These are phyloP conservation scores for Puccinia sorghi DNA, from an alignment of 1,284 basidiomycete species.

Conservation along the genomic window DNA sequence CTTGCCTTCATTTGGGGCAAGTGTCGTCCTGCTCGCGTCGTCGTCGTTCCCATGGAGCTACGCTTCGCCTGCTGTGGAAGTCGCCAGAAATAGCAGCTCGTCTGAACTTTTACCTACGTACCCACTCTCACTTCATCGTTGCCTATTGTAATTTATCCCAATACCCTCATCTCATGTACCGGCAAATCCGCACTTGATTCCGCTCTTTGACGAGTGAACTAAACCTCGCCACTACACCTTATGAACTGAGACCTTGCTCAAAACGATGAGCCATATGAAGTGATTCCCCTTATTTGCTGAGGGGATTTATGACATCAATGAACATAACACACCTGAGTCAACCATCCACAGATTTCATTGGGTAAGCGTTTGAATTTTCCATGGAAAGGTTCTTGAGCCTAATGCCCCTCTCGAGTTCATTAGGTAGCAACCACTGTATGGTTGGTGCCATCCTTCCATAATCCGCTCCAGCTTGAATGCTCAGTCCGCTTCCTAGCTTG, in stretches of 20 bases:
- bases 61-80: neutral
- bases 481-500: neutral
- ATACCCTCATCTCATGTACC: no score
- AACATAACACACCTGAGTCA: no score
- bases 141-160: no score
- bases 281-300: no score
- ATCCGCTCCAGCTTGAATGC: neutral
- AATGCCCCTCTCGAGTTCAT: neutral
- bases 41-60: neutral
- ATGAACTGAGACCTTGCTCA: no score
- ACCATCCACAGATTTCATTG: no score
- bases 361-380: neutral
- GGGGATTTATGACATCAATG: no score
- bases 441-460: neutral
- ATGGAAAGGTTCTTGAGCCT: neutral
- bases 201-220: no score
- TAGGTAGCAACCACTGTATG: neutral
- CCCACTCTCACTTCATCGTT: no score
- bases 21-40: constrained; percentile 1
- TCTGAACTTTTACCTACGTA: constrained; percentile 15
- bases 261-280: no score
- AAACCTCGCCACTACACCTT: no score
- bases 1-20: neutral
- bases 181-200: no score
- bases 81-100: constrained; percentile 18